Conservation (phyloP, 2,329 filamentous ascomycete genomes). For the Colletotrichum noveboracense region DNA sequence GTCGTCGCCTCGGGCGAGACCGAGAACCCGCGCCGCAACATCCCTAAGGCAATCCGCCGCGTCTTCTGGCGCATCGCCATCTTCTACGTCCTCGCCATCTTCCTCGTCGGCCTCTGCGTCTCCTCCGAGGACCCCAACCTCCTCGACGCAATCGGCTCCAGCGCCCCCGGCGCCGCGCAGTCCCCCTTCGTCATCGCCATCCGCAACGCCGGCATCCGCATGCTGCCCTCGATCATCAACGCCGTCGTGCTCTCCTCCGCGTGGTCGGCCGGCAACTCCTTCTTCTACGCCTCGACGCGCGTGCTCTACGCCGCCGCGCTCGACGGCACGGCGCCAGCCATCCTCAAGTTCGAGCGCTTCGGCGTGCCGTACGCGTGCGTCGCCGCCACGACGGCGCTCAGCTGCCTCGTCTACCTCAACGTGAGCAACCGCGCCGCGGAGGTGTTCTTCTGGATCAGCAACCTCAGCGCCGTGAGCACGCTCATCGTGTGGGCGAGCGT, state of each 20-base stretch:
- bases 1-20: conserved; percentile 59
- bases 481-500: conserved; percentile 73
- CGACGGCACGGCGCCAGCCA: conserved; percentile 60
- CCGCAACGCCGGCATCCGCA: conserved; percentile 68
- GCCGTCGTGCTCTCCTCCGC: conserved; percentile 77
- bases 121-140: conserved; percentile 46
- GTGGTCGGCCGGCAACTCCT: conserved; percentile 73
- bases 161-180: conserved; percentile 6
- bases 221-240: conserved; percentile 76
- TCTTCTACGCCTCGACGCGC: conserved; percentile 63
- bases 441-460: conserved; percentile 54
- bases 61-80: conserved; percentile 60
- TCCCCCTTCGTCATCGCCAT: conserved; percentile 64
- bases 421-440: conserved; percentile 51
- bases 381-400: conserved; percentile 57
- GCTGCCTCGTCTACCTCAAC: conserved; percentile 69
- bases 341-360: conserved; percentile 59
- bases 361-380: conserved; percentile 16
- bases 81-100: conserved; percentile 58
- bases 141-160: conserved; percentile 28
- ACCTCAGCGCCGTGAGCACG: conserved; percentile 70
- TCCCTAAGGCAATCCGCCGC: conserved; percentile 57
- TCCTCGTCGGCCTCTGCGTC: conserved; percentile 57
- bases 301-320: conserved; percentile 65
- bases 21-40: conserved; percentile 49